phyloP scores from a whole-genome alignment of 2,329 filamentous ascomycete species.

The Allantophomopsis cytisporea region DNA sequence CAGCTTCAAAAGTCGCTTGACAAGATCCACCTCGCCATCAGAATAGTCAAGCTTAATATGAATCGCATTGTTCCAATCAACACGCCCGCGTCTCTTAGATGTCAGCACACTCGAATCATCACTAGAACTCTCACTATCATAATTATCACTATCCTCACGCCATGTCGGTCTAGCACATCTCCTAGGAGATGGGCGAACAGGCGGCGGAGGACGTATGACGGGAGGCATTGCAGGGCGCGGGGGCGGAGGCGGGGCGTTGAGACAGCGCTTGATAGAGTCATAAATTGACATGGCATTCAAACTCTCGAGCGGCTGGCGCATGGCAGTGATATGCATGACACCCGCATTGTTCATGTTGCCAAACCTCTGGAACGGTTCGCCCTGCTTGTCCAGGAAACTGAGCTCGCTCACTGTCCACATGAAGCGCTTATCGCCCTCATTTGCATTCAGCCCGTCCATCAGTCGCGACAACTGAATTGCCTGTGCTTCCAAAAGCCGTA shows the following conservation, averaged over 20 bases:
- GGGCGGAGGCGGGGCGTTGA: slow-evolving; percentile 5
- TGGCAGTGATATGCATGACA: slow-evolving; percentile 9
- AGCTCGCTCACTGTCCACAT: slow-evolving; percentile 12
- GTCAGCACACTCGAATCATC: neutral
- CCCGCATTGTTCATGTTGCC: slow-evolving; percentile 3
- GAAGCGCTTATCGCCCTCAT: slow-evolving; percentile 9
- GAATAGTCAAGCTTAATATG: too few relatives aligned
- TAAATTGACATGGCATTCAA: slow-evolving; percentile 1
- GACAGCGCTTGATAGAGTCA: too few relatives aligned
- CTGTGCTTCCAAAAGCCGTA: slow-evolving; percentile 10
- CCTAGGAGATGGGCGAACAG: neutral
- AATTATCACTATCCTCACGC: slow-evolving; percentile 1
- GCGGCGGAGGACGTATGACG: slow-evolving; percentile 3
- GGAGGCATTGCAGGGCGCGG: too few relatives aligned
- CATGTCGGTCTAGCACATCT: neutral
- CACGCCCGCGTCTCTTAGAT: too few relatives aligned
- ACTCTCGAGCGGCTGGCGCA: slow-evolving; percentile 4
- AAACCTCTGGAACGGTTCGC: too few relatives aligned
- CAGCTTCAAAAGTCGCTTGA: too few relatives aligned
- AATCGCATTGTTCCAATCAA: too few relatives aligned
- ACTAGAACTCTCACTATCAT: slow-evolving; percentile 4
- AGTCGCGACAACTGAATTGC: slow-evolving; percentile 7
- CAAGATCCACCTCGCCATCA: too few relatives aligned
- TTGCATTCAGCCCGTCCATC: slow-evolving; percentile 7
- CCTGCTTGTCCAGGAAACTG: slow-evolving; percentile 3